A percentile compares a stretch with the other conserved stretches of the same genome.
Evolutionary conservation across 2,329 filamentous ascomycete species (phyloP).

Genomic region (Periconia macrospinosa): DNA sequence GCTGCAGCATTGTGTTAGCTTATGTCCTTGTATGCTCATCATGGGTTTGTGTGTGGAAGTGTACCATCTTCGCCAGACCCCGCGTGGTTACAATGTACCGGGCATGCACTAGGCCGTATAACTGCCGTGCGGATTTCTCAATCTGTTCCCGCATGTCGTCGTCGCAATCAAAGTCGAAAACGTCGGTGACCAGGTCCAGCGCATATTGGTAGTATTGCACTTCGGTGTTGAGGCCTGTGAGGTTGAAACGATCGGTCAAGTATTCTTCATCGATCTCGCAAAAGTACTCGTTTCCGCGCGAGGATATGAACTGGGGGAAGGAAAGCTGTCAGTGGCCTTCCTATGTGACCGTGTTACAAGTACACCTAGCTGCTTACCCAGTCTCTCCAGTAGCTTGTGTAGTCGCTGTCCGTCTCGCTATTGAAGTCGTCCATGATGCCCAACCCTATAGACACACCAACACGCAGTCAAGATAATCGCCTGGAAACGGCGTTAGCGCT

Average conservation of each 20-base stretch:
- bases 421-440: constrained; percentile 89
- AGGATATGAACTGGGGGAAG: constrained; percentile 84
- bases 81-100: constrained; percentile 96
- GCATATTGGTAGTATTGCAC: constrained; percentile 99
- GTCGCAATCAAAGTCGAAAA: constrained; percentile 98
- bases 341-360: constrained; percentile 4
- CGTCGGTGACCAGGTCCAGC: constrained; percentile 93
- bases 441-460: not conserved
- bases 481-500: not conserved
- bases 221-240: constrained; percentile 94
- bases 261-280: constrained; percentile 99
- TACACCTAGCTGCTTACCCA: constrained; percentile 72
- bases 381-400: constrained; percentile 98
- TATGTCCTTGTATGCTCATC: not conserved
- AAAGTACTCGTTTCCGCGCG: constrained; percentile 97
- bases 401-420: constrained; percentile 97
- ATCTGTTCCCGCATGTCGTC: constrained; percentile 98
- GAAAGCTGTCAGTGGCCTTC: not conserved
- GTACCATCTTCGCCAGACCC: constrained; percentile 93
- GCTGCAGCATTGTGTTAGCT: constrained; percentile 57
- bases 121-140: constrained; percentile 92
- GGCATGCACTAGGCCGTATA: constrained; percentile 95
- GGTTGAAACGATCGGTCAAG: constrained; percentile 95
- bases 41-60: not conserved
- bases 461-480: not conserved